A percentile compares a stretch with the other conserved stretches of the same genome.
These are phyloP conservation scores for Hymenoscyphus linearis DNA, from an alignment of 2,329 filamentous ascomycete species.

Conservation along the genomic window DNA sequence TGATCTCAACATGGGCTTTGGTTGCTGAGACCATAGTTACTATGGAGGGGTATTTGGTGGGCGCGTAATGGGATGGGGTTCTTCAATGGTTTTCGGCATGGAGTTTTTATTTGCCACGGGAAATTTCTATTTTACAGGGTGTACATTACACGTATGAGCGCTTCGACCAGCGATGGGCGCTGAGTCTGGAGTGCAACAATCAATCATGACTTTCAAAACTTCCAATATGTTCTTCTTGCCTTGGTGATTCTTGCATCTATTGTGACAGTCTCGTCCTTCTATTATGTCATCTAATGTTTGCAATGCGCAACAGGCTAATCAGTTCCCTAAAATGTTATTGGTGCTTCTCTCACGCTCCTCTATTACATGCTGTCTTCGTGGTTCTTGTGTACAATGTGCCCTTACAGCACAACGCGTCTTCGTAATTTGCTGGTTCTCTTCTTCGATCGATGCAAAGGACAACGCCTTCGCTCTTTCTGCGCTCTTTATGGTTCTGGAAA, in stretches of 20 bases:
- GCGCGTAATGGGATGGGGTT: constrained; percentile 26
- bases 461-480: too few relatives aligned
- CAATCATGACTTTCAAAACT: constrained; percentile 18
- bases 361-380: too few relatives aligned
- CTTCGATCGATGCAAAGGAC: too few relatives aligned
- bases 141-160: constrained; percentile 24
- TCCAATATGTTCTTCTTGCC: background rate
- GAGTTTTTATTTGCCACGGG: constrained; percentile 24
- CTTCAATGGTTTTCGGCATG: constrained; percentile 23
- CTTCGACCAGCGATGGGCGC: constrained; percentile 28
- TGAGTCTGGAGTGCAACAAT: constrained; percentile 21
- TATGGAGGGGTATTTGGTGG: constrained; percentile 15
- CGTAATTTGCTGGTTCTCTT: too few relatives aligned
- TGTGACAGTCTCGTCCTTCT: too few relatives aligned
- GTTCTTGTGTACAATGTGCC: too few relatives aligned
- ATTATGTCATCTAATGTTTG: too few relatives aligned
- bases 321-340: too few relatives aligned
- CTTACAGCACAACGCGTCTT: too few relatives aligned
- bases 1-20: constrained; percentile 4
- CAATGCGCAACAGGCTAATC: background rate
- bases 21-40: constrained; percentile 4
- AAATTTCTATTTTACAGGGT: constrained; percentile 19
- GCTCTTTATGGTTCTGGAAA: too few relatives aligned
- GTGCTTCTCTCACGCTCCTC: background rate
- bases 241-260: background rate